Evolutionary conservation across 257 asterid genomes (phyloP), one percentile per base, ranked within the genome.

Genomic region (Primulina tabacum): DNA sequence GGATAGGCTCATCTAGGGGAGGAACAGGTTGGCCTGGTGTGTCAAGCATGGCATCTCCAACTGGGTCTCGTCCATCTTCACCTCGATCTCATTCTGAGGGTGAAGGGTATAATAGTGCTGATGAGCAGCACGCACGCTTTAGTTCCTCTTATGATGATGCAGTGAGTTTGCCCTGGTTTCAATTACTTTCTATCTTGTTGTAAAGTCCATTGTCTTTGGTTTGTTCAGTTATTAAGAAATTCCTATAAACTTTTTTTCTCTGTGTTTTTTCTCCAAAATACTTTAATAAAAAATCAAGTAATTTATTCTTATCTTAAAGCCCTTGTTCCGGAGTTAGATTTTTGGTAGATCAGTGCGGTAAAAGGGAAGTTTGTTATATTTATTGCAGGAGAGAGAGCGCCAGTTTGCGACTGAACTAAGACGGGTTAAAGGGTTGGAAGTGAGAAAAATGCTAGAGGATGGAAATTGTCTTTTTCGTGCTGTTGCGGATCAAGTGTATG

Each of bases 391-490:
- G 84, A 89, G 95, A 81, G 99, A 94, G 57, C 96, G 71, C 71
- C 93, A 88, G 77, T 94, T 94, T 77, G 99, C 81, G 86, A 80
- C 87, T 70, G 98, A 92, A 67, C 71, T 94, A 72, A 85, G 97
- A 76, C 90, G 97, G 65, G 89, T 75, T 55, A 88, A 87, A 87
- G 95, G 98, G 62, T 80, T 91, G 76, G 99, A 94, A 81, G 96
- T 94, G 71, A 91, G 88, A 77, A 94, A 82, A 82, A 94, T 94
- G 99, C 68, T 85, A 33, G 97, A 88, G 82, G 99, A 94, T 65
- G 99, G 99, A 56, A 94, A 94, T 82, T 94, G 99, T 73, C 96
- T 94, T 67, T 94, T 94, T 62, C 96, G 99, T 73, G 98, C 99
- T 76, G 99, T 94, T 83, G 98, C 97, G 28, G 96, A 94, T 83